Conservation (phyloP, 148 eudicot species). For the Suaeda aralocaspica region DNA sequence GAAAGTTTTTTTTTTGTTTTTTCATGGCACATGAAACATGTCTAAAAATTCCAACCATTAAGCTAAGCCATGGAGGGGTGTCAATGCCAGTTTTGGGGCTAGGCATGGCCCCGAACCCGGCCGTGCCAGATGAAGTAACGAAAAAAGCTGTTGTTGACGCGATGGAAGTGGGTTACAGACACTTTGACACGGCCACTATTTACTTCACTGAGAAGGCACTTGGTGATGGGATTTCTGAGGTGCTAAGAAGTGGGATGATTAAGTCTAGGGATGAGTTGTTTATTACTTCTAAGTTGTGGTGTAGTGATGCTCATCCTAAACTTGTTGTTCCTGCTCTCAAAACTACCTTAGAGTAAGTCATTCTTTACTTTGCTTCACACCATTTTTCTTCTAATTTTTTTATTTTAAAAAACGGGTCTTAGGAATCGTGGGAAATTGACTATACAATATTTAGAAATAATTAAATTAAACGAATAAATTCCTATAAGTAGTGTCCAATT, state of each 20-base stretch:
- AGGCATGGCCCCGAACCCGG: constrained; percentile 34
- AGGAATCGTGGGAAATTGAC: no score
- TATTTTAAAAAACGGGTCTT: no score
- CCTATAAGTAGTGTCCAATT: no score
- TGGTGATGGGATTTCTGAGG: constrained; percentile 44
- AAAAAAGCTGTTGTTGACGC: constrained; percentile 39
- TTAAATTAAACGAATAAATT: no score
- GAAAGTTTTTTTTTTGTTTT: no score
- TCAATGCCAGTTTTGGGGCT: constrained; percentile 33
- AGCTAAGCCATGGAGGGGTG: constrained; percentile 27
- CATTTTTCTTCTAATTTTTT: no score
- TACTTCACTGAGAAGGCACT: constrained; percentile 39
- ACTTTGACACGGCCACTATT: constrained; percentile 43
- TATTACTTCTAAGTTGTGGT: constrained; percentile 55
- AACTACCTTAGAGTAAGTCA: constrained; percentile 32
- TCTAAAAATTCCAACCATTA: constrained; percentile 21
- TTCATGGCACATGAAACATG: no score
- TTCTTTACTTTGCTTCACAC: no score
- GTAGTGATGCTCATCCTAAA: constrained; percentile 39
- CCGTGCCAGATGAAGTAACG: constrained; percentile 23
- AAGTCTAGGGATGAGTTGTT: constrained; percentile 43
- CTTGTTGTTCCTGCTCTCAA: constrained; percentile 39
- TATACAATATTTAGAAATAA: no score
- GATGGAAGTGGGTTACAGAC: constrained; percentile 34
- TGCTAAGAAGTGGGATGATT: constrained; percentile 30